These are phyloP conservation scores for Phalaenopsis equestris DNA, from an alignment of 106 monocot genomes.

Conservation along the genomic window DNA sequence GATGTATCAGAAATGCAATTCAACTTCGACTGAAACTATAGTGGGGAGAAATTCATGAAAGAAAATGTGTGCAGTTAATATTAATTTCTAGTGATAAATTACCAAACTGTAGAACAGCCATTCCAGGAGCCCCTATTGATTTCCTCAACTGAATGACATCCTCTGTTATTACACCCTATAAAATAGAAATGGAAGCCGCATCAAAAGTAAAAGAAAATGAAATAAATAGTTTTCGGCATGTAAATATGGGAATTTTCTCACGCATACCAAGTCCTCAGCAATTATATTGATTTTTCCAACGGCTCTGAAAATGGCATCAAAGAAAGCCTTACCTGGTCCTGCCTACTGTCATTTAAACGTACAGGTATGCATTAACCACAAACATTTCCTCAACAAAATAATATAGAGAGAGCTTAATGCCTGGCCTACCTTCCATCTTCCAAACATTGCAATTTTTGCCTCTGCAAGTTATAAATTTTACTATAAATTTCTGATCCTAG, in stretches of 20 bases:
- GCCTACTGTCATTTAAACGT: conserved; percentile 55
- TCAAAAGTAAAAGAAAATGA: neutral
- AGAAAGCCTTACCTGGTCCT: conserved; percentile 85
- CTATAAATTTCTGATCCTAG: neutral
- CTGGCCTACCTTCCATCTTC: conserved; percentile 77
- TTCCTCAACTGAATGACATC: conserved; percentile 90
- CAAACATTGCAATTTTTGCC: conserved; percentile 62
- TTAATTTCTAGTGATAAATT: conserved; percentile 9
- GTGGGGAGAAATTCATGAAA: neutral
- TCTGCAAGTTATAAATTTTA: conserved; percentile 46
- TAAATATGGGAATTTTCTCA: neutral
- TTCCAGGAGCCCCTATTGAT: conserved; percentile 86
- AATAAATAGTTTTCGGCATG: neutral
- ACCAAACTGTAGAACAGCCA: conserved; percentile 99
- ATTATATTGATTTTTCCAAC: conserved; percentile 79
- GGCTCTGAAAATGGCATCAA: conserved; percentile 83
- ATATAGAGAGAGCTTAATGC: neutral
- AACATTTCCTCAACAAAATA: conserved; percentile 2
- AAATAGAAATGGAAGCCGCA: neutral
- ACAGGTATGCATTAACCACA: conserved; percentile 4
- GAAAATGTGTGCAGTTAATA: neutral
- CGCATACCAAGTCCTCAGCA: conserved; percentile 85
- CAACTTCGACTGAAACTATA: neutral
- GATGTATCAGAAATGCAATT: neutral
- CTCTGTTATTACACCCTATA: conserved; percentile 93